These are phyloP conservation scores for Phytophthora lateralis DNA, from an alignment of 352 stramenopile genomes.

Conservation along the genomic window DNA sequence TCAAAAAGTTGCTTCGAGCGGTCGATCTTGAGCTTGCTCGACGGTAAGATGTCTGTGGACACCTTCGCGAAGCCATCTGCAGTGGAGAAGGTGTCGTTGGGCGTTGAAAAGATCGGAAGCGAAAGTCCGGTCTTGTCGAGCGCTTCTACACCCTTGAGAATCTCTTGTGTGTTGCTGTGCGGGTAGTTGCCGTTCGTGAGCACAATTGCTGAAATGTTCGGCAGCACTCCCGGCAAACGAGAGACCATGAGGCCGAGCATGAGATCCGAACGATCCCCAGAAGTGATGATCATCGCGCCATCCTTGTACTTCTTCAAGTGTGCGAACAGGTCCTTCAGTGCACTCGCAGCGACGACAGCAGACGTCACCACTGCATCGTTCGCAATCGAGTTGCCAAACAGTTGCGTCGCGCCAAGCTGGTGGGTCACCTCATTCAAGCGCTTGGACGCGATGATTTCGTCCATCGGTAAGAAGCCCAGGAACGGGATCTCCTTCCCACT, in stretches of 20 bases:
- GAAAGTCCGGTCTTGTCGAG: slow-evolving; percentile 70
- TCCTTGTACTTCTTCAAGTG: slow-evolving; percentile 84
- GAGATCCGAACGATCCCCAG: slow-evolving; percentile 72
- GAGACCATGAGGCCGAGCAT: slow-evolving; percentile 74
- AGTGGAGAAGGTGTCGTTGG: slow-evolving; percentile 69
- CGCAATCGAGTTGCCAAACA: slow-evolving; percentile 67
- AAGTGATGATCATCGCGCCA: slow-evolving; percentile 75
- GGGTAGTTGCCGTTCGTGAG: slow-evolving; percentile 81
- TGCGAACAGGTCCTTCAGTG: slow-evolving; percentile 74
- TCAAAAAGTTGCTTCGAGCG: slow-evolving; percentile 72
- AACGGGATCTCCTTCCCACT: slow-evolving; percentile 53
- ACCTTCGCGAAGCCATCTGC: slow-evolving; percentile 59
- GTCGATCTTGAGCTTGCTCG: slow-evolving; percentile 72
- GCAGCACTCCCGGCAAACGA: slow-evolving; percentile 69
- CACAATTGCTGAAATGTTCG: slow-evolving; percentile 71
- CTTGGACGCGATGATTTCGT: slow-evolving; percentile 76
- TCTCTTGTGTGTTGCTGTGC: slow-evolving; percentile 74
- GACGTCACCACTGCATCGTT: slow-evolving; percentile 76
- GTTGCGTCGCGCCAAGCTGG: slow-evolving; percentile 66
- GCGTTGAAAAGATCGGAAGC: slow-evolving; percentile 77
- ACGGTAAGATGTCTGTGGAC: slow-evolving; percentile 71
- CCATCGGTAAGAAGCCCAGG: slow-evolving; percentile 67
- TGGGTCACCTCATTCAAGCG: slow-evolving; percentile 76
- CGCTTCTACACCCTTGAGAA: slow-evolving; percentile 68
- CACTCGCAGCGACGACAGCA: slow-evolving; percentile 67